These are phyloP conservation scores for Botrytis galanthina DNA, from an alignment of 2,329 filamentous ascomycete genomes.

Conservation along the genomic window DNA sequence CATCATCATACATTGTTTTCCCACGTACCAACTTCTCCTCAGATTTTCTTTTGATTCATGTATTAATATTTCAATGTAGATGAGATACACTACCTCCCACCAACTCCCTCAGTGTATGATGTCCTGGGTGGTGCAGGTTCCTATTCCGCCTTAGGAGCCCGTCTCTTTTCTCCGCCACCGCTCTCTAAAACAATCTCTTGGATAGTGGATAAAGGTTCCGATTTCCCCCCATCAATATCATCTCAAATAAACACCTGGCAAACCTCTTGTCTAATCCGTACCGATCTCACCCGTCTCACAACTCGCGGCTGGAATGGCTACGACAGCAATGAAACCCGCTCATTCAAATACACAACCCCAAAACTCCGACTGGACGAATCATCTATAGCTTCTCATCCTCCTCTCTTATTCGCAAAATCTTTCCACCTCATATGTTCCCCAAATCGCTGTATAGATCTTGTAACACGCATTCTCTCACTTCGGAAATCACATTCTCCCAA, in stretches of 20 bases:
- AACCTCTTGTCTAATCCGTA: constrained; percentile 64
- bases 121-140: constrained; percentile 87
- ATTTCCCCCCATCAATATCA: constrained; percentile 72
- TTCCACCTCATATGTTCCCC: constrained; percentile 90
- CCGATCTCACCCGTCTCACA: constrained; percentile 66
- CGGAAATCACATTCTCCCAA: constrained; percentile 45
- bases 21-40: neutral
- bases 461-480: constrained; percentile 65
- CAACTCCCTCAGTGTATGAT: constrained; percentile 65
- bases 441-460: constrained; percentile 70
- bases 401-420: constrained; percentile 67
- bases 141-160: constrained; percentile 83
- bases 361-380: constrained; percentile 76
- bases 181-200: constrained; percentile 71
- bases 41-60: neutral
- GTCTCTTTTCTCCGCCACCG: constrained; percentile 73
- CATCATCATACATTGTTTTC: neutral
- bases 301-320: constrained; percentile 95
- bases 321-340: constrained; percentile 63
- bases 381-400: constrained; percentile 57
- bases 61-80: constrained; percentile 52
- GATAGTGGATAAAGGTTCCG: constrained; percentile 85
- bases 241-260: constrained; percentile 69
- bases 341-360: constrained; percentile 84
- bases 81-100: constrained; percentile 82